A percentile compares a stretch with the other conserved stretches of the same genome.
Evolutionary conservation across 257 asterid species (phyloP).

Genomic region (Przewalskia tangutica): DNA sequence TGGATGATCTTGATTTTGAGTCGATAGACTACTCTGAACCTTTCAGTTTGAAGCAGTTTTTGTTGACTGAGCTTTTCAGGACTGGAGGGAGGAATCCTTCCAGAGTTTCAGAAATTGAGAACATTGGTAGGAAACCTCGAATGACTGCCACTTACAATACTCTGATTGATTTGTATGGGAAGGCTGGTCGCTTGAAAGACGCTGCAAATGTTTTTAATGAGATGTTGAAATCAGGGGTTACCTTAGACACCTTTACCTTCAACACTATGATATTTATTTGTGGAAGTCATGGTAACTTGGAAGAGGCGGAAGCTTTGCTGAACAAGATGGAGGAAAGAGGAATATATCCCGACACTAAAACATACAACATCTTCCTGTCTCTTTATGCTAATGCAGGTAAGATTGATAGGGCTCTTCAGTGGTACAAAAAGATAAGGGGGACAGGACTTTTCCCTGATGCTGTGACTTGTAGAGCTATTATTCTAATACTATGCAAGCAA

Average conservation of each 20-base stretch:
- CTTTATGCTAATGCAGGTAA: constrained; percentile 54
- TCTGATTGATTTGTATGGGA: constrained; percentile 85
- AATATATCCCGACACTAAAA: constrained; percentile 72
- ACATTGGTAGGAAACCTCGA: constrained; percentile 33
- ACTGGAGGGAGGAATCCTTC: constrained; percentile 49
- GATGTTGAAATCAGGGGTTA: constrained; percentile 75
- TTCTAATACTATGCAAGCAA: constrained; percentile 48
- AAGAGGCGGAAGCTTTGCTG: constrained; percentile 79
- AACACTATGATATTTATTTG: constrained; percentile 81
- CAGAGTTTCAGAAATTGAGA: constrained; percentile 23
- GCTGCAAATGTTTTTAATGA: constrained; percentile 71
- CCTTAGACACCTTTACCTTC: constrained; percentile 61
- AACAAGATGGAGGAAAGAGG: constrained; percentile 73
- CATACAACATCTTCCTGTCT: constrained; percentile 63
- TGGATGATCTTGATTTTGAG: constrained; percentile 66
- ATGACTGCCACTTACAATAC: constrained; percentile 77
- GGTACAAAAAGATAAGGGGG: constrained; percentile 61
- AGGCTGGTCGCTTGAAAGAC: constrained; percentile 73
- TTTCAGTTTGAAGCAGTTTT: constrained; percentile 63
- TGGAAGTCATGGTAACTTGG: constrained; percentile 67
- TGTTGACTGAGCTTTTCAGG: constrained; percentile 73
- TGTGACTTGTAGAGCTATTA: constrained; percentile 57
- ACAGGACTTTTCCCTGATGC: constrained; percentile 79
- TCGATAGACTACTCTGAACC: constrained; percentile 40
- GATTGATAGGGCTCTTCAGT: constrained; percentile 46